These are phyloP conservation scores for Cymbomonas tetramitiformis DNA, from an alignment of 139 green algal genomes.

Conservation along the genomic window DNA sequence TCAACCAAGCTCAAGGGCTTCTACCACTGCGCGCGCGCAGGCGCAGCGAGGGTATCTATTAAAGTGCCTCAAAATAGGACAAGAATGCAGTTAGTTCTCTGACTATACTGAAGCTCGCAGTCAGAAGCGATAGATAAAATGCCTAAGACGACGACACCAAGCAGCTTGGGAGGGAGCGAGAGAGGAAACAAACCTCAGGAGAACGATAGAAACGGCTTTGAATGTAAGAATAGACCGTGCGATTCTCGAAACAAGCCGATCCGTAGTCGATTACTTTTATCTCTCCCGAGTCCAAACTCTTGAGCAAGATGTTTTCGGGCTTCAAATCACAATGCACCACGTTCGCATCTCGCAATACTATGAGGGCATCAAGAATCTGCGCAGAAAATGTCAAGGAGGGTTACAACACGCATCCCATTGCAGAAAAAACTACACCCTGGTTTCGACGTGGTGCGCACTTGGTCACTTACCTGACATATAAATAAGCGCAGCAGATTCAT, in stretches of 20 bases:
- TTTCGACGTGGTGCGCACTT: background rate
- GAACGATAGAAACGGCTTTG: slow-evolving; percentile 87
- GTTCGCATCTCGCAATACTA: slow-evolving; percentile 53
- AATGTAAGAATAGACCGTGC: slow-evolving; percentile 92
- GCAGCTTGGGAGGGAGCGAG: slow-evolving; percentile 32
- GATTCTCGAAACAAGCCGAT: slow-evolving; percentile 77
- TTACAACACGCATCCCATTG: background rate
- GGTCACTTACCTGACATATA: slow-evolving; percentile 35
- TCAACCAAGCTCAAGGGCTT: no score
- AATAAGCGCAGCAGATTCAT: slow-evolving; percentile 76
- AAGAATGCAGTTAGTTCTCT: no score
- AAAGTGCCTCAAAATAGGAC: no score
- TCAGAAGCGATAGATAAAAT: no score
- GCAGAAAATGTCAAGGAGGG: no score
- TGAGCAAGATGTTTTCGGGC: slow-evolving; percentile 92
- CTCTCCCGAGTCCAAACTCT: slow-evolving; percentile 33
- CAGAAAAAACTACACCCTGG: background rate
- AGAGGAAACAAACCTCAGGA: slow-evolving; percentile 76
- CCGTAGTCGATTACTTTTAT: slow-evolving; percentile 98
- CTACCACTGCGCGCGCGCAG: no score
- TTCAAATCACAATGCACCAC: slow-evolving; percentile 99
- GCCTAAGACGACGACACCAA: background rate
- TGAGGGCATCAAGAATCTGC: slow-evolving; percentile 76
- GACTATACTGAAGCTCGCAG: no score
- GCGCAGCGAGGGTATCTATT: no score